phyloP scores from a whole-genome alignment of 352 stramenopile genomes.

The Pythium pectinolyticum region DNA sequence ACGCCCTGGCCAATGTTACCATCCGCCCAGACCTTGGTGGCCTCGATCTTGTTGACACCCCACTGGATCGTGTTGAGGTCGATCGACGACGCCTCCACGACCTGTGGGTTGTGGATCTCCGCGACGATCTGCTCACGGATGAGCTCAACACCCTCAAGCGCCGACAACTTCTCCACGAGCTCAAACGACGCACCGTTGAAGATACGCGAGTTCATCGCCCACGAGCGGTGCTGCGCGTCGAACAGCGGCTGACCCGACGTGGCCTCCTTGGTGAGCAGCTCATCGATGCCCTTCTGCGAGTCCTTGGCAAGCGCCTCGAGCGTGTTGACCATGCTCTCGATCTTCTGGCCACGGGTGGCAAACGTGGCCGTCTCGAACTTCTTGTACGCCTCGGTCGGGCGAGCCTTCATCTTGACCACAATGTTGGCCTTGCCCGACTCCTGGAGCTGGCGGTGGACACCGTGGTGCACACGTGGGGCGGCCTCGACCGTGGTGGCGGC shows the following conservation, averaged over 20 bases:
- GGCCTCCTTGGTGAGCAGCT: slow-evolving; percentile 3
- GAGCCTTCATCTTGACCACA: slow-evolving; percentile 2
- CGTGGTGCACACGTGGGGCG: slow-evolving; percentile 1
- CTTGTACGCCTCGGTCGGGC: not conserved
- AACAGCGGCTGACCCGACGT: slow-evolving; percentile 14
- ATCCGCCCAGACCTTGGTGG: slow-evolving; percentile 22
- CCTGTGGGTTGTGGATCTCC: not conserved
- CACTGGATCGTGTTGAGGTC: slow-evolving; percentile 21
- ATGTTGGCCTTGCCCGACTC: slow-evolving; percentile 5
- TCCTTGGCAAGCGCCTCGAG: slow-evolving; percentile 10
- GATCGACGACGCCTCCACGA: not conserved
- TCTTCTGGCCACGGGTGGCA: slow-evolving; percentile 3
- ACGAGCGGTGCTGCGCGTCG: slow-evolving; percentile 17
- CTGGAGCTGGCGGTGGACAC: slow-evolving; percentile 3
- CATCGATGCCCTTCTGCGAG: slow-evolving; percentile 8
- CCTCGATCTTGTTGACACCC: slow-evolving; percentile 20
- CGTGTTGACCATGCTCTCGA: slow-evolving; percentile 5
- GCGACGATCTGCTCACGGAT: slow-evolving; percentile 20
- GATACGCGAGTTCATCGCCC: slow-evolving; percentile 27
- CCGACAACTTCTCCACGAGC: slow-evolving; percentile 24
- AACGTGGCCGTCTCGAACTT: not conserved
- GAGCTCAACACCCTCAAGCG: slow-evolving; percentile 11
- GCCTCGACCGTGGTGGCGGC: not conserved
- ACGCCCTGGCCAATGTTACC: slow-evolving; percentile 24
- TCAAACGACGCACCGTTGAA: slow-evolving; percentile 26